Base-by-base conservation (phyloP, 371 early-diverging fungal genomes). In the Dinochytrium kinnereticum region DNA sequence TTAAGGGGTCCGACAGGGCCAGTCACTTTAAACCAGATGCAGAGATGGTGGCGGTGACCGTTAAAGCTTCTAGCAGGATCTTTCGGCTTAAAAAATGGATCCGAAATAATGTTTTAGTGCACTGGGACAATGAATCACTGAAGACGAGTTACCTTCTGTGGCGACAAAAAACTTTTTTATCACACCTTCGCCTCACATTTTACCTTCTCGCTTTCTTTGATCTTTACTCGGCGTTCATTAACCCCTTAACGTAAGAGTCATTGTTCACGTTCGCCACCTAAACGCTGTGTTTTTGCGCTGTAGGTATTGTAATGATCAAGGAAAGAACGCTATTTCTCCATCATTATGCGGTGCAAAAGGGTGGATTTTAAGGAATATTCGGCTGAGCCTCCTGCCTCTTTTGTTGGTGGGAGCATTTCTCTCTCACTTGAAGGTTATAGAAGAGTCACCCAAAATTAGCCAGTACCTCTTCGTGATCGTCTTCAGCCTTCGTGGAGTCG, bases 261-360 rank as follows among this genome's bases (percentile, higher is more conserved):
- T 30, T 55, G 10, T 55, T 55, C 7, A 17, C 5, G 10, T 24
- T 3, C 36, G 30, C 17, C 7, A 17, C 61, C 36, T 34, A 17
- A 10, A 37, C 7, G 34, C 24, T 55, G 57, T 55, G 15, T 55
- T 15, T 15, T 55, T 26, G 15, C 28, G 10, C 7, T 31, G 10
- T 33, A 61, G 61, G 13, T 61, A 33, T 37, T 61, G 61, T 36
- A 37, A 61, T 7, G 7, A 2, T 37, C 30, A 34, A 17, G 37
- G 24, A 7, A 13, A 13, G 31, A 17, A 17, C 24, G 61, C 34
- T 24, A 7, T 61, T 36, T 61, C 61, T 15, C 61, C 61, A 19
- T 61, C 61, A 7, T 24, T 61, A 36, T 61, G 61, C 36, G 61
- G 61, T 19, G 37, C 30, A 7, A 61, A 61, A 10, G 61, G 61